Evolutionary conservation across 2,329 filamentous ascomycete species (phyloP).

Genomic region (Fusarium sarcochroum): DNA sequence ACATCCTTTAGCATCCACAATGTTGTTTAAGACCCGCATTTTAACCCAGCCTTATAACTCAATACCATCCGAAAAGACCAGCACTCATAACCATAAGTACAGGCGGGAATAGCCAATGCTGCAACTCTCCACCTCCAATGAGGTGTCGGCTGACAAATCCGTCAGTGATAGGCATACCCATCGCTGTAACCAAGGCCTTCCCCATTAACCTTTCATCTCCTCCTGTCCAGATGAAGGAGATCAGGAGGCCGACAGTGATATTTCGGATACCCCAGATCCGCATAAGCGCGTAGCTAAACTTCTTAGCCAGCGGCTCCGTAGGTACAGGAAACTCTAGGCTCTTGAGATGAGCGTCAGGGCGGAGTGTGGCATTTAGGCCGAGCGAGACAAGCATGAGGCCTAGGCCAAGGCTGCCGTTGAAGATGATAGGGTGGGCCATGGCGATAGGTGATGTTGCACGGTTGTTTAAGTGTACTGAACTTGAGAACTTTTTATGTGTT

Average conservation of each 20-base stretch:
- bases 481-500: too few species aligned
- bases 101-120: slow-evolving; percentile 29
- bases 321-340: slow-evolving; percentile 18
- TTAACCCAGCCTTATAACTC: neutral
- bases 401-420: slow-evolving; percentile 14
- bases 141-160: slow-evolving; percentile 14
- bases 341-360: slow-evolving; percentile 11
- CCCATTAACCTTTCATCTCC: slow-evolving; percentile 3
- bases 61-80: slow-evolving; percentile 18
- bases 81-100: slow-evolving; percentile 5
- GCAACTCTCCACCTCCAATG: slow-evolving; percentile 12
- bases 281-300: slow-evolving; percentile 20
- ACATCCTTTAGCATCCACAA: too few species aligned
- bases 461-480: neutral
- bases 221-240: neutral
- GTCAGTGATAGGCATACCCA: slow-evolving; percentile 16
- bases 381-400: slow-evolving; percentile 14
- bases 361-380: slow-evolving; percentile 23
- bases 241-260: slow-evolving; percentile 13
- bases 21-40: too few species aligned
- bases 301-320: slow-evolving; percentile 12
- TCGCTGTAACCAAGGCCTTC: neutral
- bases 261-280: slow-evolving; percentile 25
- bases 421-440: slow-evolving; percentile 23
- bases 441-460: accelerated